phyloP scores from a whole-genome alignment of 2,329 filamentous ascomycete genomes.

The Phialophora chinensis region DNA sequence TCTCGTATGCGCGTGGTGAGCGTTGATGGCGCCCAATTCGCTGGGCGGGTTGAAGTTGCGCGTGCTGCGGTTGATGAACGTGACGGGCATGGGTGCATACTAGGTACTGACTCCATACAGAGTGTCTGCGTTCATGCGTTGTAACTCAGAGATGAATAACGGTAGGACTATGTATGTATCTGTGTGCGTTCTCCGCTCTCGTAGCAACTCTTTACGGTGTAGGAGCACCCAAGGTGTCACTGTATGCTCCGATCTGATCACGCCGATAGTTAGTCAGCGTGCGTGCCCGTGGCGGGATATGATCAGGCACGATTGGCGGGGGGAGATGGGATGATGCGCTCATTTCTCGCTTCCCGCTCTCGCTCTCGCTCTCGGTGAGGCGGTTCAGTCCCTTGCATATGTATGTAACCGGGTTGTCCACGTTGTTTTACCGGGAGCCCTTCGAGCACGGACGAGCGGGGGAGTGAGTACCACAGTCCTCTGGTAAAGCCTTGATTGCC shows the following conservation, averaged over 20 bases:
- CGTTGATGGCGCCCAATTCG: conserved; percentile 16
- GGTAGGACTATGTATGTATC: no score
- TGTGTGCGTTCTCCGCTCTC: neutral
- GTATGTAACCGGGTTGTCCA: no score
- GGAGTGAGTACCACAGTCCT: no score
- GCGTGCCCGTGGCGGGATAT: neutral
- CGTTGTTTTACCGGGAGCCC: no score
- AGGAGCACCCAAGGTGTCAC: no score
- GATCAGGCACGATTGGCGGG: neutral
- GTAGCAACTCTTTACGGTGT: neutral
- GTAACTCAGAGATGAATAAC: no score
- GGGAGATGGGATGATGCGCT: neutral
- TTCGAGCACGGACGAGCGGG: no score
- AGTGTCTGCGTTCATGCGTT: no score
- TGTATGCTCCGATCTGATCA: neutral
- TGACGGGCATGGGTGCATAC: conserved; percentile 9
- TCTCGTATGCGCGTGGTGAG: conserved; percentile 12
- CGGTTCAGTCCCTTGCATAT: no score
- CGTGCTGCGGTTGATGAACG: conserved; percentile 21
- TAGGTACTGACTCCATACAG: neutral
- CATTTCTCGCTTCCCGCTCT: neutral
- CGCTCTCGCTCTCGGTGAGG: no score
- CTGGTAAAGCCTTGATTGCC: no score
- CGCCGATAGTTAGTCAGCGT: neutral
- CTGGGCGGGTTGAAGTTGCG: neutral